phyloP scores from a whole-genome alignment of 768 basidiomycete species.

The Suillus alpinus region DNA sequence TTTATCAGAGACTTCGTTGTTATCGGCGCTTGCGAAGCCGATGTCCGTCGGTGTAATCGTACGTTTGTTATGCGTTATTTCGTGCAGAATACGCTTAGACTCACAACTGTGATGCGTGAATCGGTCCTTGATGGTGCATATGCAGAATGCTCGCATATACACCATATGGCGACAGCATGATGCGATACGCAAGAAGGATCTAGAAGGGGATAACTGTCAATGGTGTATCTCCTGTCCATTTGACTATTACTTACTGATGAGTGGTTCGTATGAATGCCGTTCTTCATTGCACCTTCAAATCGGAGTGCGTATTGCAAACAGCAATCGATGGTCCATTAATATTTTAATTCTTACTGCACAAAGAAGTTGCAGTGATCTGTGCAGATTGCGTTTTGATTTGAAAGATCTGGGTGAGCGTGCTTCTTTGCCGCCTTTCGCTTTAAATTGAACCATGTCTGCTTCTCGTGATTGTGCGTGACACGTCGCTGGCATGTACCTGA shows the following conservation, averaged over 20 bases:
- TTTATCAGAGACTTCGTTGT: slow-evolving; percentile 16
- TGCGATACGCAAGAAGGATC: background rate
- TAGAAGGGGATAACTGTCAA: background rate
- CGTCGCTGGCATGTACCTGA: background rate
- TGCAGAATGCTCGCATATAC: background rate
- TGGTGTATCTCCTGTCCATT: background rate
- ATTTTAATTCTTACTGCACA: background rate
- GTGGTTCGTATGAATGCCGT: background rate
- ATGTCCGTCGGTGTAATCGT: slow-evolving; percentile 15
- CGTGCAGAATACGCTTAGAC: slow-evolving; percentile 7
- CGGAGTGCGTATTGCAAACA: background rate
- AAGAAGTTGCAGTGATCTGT: background rate
- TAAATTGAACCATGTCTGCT: background rate
- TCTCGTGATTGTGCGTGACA: background rate
- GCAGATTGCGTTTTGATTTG: slow-evolving; percentile 6
- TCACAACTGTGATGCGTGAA: slow-evolving; percentile 8
- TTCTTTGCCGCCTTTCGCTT: background rate
- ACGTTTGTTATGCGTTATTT: slow-evolving; percentile 10
- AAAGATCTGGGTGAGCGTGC: slow-evolving; percentile 3
- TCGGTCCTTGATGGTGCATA: background rate
- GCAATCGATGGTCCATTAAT: background rate
- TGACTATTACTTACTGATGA: background rate
- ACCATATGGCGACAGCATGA: background rate
- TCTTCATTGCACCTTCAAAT: background rate
- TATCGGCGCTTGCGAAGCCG: slow-evolving; percentile 13